These are phyloP conservation scores for Dentipellis sp. DNA, from an alignment of 768 basidiomycete species.

Conservation along the genomic window DNA sequence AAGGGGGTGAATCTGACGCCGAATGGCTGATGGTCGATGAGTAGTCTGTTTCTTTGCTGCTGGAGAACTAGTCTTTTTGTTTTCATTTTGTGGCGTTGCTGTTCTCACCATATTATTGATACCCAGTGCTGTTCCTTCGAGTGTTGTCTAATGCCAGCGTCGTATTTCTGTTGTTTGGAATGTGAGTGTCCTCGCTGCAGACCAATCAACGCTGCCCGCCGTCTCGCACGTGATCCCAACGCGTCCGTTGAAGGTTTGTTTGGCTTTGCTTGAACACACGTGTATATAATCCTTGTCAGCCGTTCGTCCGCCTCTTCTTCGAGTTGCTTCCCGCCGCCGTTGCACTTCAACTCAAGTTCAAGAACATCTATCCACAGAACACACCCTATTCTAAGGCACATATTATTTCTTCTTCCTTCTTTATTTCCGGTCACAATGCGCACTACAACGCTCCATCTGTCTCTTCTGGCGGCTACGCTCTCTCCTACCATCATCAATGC, in stretches of 20 bases:
- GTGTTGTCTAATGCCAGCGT: background rate
- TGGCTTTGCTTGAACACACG: slow-evolving; percentile 6
- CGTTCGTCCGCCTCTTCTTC: background rate
- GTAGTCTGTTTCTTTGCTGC: slow-evolving; percentile 1
- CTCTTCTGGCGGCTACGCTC: slow-evolving; percentile 14
- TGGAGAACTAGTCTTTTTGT: background rate
- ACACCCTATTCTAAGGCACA: background rate
- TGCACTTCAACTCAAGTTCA: background rate
- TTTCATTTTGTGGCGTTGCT: background rate
- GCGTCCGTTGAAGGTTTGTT: slow-evolving; percentile 12
- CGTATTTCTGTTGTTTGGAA: background rate
- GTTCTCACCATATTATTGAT: background rate
- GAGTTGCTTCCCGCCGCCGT: background rate
- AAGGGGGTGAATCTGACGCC: slow-evolving; percentile 75
- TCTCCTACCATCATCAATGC: slow-evolving; percentile 14
- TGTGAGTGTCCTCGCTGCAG: background rate
- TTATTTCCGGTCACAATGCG: slow-evolving; percentile 6
- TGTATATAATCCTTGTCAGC: slow-evolving; percentile 6
- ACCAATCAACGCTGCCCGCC: background rate
- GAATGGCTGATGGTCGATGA: slow-evolving; percentile 75
- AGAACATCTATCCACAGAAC: background rate
- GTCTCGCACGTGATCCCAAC: slow-evolving; percentile 2
- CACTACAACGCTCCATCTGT: slow-evolving; percentile 9
- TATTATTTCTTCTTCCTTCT: background rate
- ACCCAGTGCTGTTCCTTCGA: background rate